Percentiles rank a stretch among this genome's conserved stretches.
Conservation (phyloP, 1,139 yeast genomes). For the Yamadazyma jaroonii region DNA sequence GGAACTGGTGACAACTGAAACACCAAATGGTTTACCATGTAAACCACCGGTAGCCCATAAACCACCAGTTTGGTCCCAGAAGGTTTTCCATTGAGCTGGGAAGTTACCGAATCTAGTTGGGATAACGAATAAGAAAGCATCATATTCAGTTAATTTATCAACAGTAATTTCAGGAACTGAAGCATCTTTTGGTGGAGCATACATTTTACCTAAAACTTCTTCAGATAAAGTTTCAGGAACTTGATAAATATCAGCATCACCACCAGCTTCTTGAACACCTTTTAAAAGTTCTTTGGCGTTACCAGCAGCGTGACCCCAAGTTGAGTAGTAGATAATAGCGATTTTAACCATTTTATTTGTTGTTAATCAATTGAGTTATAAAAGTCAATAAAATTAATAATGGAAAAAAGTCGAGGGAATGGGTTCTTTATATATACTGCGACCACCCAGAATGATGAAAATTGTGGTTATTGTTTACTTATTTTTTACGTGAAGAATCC, state of each 20-base stretch:
- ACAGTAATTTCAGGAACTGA: constrained; percentile 66
- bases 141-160: constrained; percentile 61
- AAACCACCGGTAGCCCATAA: constrained; percentile 78
- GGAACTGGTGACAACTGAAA: constrained; percentile 76
- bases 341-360: constrained; percentile 10
- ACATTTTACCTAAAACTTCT: constrained; percentile 57
- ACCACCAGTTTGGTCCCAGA: constrained; percentile 82
- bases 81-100: constrained; percentile 80
- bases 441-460: neutral
- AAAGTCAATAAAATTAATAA: neutral
- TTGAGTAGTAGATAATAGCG: constrained; percentile 72
- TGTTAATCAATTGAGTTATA: neutral
- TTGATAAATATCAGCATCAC: constrained; percentile 68
- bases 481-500: too few species aligned
- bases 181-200: constrained; percentile 65
- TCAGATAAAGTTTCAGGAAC: constrained; percentile 74
- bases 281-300: constrained; percentile 67
- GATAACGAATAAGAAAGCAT: constrained; percentile 75
- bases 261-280: constrained; percentile 76
- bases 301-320: constrained; percentile 74
- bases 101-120: constrained; percentile 83
- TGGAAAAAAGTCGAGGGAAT: too few species aligned
- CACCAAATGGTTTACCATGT: constrained; percentile 73
- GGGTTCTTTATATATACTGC: neutral
- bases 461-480: too few species aligned